Evolutionary conservation across 441 rosid species (phyloP).

Genomic region (Daphne laureola): DNA sequence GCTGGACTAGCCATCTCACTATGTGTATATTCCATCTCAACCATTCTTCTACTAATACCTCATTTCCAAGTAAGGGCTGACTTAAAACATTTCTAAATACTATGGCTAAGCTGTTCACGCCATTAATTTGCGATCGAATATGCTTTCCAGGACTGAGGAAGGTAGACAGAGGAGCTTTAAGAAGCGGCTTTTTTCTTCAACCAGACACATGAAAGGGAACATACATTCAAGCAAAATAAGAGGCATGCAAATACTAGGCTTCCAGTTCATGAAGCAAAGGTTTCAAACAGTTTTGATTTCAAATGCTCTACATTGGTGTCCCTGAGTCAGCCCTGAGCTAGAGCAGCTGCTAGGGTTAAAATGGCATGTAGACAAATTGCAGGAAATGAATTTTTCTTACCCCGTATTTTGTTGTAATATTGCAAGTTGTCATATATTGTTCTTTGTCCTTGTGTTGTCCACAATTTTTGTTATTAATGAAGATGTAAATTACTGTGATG

Average conservation of each 20-base stretch:
- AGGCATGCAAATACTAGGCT: slow-evolving; percentile 16
- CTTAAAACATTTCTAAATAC: neutral
- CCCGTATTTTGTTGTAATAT: slow-evolving; percentile 15
- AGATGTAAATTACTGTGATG: slow-evolving; percentile 23
- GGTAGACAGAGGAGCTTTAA: slow-evolving; percentile 2
- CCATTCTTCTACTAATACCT: slow-evolving; percentile 80
- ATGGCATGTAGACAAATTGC: slow-evolving; percentile 3
- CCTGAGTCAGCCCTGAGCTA: slow-evolving; percentile 11
- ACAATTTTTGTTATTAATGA: slow-evolving; percentile 3
- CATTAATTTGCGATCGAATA: neutral
- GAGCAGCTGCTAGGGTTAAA: slow-evolving; percentile 8
- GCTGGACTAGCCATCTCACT: slow-evolving; percentile 55
- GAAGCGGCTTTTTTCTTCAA: slow-evolving; percentile 1
- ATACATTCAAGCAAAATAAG: slow-evolving; percentile 22
- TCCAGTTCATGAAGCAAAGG: slow-evolving; percentile 7
- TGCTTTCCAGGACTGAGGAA: slow-evolving; percentile 25
- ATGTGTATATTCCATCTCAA: slow-evolving; percentile 44
- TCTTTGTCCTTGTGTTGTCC: neutral
- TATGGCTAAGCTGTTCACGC: no score
- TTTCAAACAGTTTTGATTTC: slow-evolving; percentile 17
- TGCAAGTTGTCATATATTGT: slow-evolving; percentile 6
- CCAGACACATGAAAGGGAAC: slow-evolving; percentile 8
- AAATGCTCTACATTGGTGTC: slow-evolving; percentile 8
- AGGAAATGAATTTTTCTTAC: slow-evolving; percentile 2
- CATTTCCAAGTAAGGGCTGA: slow-evolving; percentile 36